Evolutionary conservation across 495 filamentous ascomycete species (phyloP).

Genomic region (Talaromyces liani): DNA sequence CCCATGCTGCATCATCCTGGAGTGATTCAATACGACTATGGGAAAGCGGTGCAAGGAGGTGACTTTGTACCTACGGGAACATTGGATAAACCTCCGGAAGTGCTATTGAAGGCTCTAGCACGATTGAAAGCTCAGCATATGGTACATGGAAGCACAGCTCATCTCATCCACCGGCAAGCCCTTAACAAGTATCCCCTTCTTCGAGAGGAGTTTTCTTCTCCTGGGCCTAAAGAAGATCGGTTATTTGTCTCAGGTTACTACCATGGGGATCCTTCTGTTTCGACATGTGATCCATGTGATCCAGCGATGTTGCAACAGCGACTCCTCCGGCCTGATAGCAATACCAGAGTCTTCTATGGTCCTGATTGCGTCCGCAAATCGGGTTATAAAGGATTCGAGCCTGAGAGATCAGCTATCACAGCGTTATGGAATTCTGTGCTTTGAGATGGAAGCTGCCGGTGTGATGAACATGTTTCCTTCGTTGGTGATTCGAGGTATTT

Average conservation of each 20-base stretch:
- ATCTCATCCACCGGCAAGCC: not conserved
- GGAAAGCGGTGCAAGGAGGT: not conserved
- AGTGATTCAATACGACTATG: not conserved
- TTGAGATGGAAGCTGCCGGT: conserved; percentile 42
- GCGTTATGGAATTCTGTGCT: conserved; percentile 11
- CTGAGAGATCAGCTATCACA: not conserved
- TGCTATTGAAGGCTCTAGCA: conserved; percentile 15
- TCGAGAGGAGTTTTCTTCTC: conserved; percentile 20
- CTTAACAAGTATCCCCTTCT: conserved; percentile 12
- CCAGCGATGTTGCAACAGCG: not conserved
- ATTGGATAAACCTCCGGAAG: conserved; percentile 21
- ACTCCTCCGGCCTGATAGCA: not conserved
- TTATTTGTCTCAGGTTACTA: conserved; percentile 20
- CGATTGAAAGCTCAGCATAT: conserved; percentile 15
- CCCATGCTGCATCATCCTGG: conserved; percentile 11
- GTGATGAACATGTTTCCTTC: conserved; percentile 30
- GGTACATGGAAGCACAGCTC: conserved; percentile 6
- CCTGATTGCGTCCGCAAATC: not conserved
- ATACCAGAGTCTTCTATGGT: not conserved
- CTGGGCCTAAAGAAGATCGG: conserved; percentile 19
- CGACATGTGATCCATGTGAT: not conserved
- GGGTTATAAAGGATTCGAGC: not conserved
- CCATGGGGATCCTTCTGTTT: conserved; percentile 9
- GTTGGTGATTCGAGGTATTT: conserved; percentile 33
- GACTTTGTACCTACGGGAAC: conserved; percentile 23